Evolutionary conservation across 306 rosid species (phyloP), one percentile per base, ranked within the genome.

Genomic region (Vigna radiata): DNA sequence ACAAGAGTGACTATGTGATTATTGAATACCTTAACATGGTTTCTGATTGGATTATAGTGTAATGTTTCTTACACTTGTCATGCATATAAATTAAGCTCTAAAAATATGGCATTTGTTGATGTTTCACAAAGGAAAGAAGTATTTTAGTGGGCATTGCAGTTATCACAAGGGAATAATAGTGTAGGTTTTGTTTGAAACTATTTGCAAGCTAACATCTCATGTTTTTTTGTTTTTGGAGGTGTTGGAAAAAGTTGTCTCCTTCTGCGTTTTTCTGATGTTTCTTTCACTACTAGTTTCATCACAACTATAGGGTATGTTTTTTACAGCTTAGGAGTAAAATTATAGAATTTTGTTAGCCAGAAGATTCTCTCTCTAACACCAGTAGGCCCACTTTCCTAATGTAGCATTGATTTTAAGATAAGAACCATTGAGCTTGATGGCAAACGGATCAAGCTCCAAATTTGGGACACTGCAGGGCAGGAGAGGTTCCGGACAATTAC

Each of bases 401-500:
- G 93, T 82, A 94, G 98, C 9, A 94, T 94, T 80, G 98, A 94
- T 87, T 94, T 94, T 73, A 94, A 94, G 87, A 94, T 94, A 77
- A 91, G 98, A 80, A 94, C 97, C 84, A 94, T 94, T 73, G 98
- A 94, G 81, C 98, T 91, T 81, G 98, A 94, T 90, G 91, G 89
- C 53, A 94, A 94, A 79, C 88, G 98, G 79, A 88, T 94, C 85
- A 94, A 94, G 85, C 96, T 94, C 61, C 98, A 94, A 86, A 94
- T 94, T 64, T 94, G 98, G 98, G 98, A 94, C 75, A 94, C 98
- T 12, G 98, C 98, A 76, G 98, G 98, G 47, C 98, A 94, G 76
- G 98, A 94, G 84, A 89, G 98, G 73, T 94, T 94, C 75, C 93
- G 98, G n/a, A 94, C 98, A 64, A 94, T 94, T 82, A 94, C 98